These are phyloP conservation scores for Psophocarpus tetragonolobus DNA, from an alignment of 306 rosid genomes.

Conservation along the genomic window DNA sequence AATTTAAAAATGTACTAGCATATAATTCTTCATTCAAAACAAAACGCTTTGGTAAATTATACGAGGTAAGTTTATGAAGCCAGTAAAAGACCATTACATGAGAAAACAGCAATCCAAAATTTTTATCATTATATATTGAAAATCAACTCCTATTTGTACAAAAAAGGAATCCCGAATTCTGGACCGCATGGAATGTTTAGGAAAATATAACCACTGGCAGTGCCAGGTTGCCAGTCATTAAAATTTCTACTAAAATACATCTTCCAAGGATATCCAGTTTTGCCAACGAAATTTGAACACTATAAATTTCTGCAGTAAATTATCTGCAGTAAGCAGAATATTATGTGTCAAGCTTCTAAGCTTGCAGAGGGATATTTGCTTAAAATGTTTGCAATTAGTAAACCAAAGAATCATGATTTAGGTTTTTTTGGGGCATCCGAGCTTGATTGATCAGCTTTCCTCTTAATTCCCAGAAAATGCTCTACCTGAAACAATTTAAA, in stretches of 20 bases:
- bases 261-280: neutral
- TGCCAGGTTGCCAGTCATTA: neutral
- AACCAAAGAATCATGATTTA: conserved; percentile 48
- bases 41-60: too few species aligned
- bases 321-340: neutral
- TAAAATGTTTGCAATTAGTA: conserved; percentile 15
- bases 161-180: conserved; percentile 2
- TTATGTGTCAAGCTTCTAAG: neutral
- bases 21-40: too few species aligned
- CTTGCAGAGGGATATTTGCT: conserved; percentile 26
- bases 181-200: neutral
- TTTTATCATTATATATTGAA: neutral
- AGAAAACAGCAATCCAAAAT: neutral
- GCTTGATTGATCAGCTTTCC: conserved; percentile 66
- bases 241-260: neutral
- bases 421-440: conserved; percentile 61
- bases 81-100: neutral
- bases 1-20: too few species aligned
- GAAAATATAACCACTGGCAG: neutral
- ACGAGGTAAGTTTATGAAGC: neutral
- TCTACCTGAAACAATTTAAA: conserved; percentile 60
- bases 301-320: neutral
- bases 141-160: conserved; percentile 24
- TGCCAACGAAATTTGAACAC: neutral
- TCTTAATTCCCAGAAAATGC: conserved; percentile 91